phyloP scores from a whole-genome alignment of 139 green algal genomes.

The Gonium pectorale region DNA sequence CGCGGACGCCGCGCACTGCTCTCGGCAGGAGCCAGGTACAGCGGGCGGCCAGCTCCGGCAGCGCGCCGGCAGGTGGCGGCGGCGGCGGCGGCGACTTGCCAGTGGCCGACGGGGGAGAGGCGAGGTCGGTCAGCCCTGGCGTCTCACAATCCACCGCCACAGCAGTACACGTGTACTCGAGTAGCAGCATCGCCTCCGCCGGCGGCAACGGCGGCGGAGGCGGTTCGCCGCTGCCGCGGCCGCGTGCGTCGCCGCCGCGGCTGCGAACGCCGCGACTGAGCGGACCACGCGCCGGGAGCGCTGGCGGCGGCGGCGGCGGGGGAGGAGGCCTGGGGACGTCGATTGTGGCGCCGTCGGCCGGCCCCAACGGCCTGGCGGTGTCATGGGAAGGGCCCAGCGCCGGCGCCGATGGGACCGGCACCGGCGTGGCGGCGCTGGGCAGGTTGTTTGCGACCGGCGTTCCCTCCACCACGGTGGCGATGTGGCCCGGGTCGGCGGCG shows the following conservation, averaged over 20 bases:
- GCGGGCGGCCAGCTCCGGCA: too few species aligned
- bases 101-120: not conserved
- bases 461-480: too few species aligned
- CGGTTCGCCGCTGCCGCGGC: not conserved
- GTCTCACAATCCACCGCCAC: not conserved
- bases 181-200: not conserved
- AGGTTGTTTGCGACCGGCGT: too few species aligned
- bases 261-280: slow-evolving; percentile 1
- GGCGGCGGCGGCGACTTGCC: not conserved
- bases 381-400: not conserved
- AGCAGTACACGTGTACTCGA: not conserved
- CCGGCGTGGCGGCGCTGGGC: too few species aligned
- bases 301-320: too few species aligned
- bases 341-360: not conserved
- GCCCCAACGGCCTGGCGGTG: not conserved
- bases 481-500: not conserved
- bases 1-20: too few species aligned
- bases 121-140: not conserved
- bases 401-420: not conserved
- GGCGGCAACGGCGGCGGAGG: not conserved
- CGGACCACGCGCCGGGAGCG: too few species aligned
- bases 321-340: too few species aligned
- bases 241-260: not conserved
- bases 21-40: too few species aligned
- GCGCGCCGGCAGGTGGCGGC: not conserved